Conservation (phyloP, 2,329 filamentous ascomycete species). For the Fusarium dlaminii region DNA sequence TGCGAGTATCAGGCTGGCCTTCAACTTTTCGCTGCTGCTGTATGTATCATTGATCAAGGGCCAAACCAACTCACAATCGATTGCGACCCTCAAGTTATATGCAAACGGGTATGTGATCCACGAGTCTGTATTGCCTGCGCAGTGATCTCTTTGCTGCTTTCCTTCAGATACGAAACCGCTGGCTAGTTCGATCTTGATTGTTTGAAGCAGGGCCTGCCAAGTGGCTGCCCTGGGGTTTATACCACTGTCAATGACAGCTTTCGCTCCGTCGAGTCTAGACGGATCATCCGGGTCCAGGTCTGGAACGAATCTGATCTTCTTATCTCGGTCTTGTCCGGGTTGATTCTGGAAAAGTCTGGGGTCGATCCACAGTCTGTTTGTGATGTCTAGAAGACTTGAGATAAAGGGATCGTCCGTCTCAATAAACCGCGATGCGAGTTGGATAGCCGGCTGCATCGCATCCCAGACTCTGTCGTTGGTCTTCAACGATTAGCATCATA, state of each 20-base stretch:
- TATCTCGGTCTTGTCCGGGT: background rate
- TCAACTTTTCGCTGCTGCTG: slow-evolving; percentile 40
- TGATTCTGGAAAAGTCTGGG: background rate
- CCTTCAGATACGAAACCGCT: slow-evolving; percentile 17
- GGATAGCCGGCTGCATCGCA: slow-evolving; percentile 43
- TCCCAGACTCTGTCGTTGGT: slow-evolving; percentile 43
- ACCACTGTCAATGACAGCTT: background rate
- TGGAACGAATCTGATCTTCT: slow-evolving; percentile 15
- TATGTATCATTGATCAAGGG: slow-evolving; percentile 37
- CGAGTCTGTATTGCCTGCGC: background rate
- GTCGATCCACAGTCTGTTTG: slow-evolving; percentile 37
- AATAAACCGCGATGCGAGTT: slow-evolving; percentile 40
- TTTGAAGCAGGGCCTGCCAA: background rate
- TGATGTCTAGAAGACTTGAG: slow-evolving; percentile 32
- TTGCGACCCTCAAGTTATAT: background rate
- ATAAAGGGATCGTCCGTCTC: slow-evolving; percentile 32
- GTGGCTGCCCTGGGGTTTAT: background rate
- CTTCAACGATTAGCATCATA: slow-evolving; percentile 1
- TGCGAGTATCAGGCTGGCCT: slow-evolving; percentile 34
- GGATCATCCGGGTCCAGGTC: background rate
- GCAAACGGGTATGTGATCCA: background rate
- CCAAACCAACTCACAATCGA: slow-evolving; percentile 38
- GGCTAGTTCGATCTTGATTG: slow-evolving; percentile 8
- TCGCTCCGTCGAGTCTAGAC: background rate
- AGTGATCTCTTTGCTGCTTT: background rate